Base-by-base conservation (phyloP, 192 early-diverging fungal species). In the Podila clonocystis region DNA sequence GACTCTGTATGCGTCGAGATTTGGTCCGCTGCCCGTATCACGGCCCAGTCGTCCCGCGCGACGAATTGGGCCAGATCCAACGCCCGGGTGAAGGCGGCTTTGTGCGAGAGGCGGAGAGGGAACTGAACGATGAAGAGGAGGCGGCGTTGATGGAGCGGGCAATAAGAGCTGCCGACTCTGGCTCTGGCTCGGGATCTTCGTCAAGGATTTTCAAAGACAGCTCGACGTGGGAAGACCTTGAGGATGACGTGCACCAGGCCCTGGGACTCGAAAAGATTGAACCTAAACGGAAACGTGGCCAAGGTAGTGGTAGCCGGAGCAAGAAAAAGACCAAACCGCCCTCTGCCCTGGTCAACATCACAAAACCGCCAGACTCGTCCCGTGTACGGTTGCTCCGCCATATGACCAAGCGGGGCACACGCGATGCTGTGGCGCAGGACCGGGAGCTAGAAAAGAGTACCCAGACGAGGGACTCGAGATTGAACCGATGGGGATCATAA, bases 21-120 rank as follows among this genome's bases (percentile, higher is more conserved):
- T 71, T 93, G 41, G 84, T 89, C 3, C 88, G 86, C 28, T 93
- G 92, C 66, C 92, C 92, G 9, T 90, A 89, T 50, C 92, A 93
- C 71, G 92, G 92, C 0, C 67, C 52, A 17, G 82, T 91, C 20
- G 73, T 92, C 24, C 87, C 90, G 1, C 87, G 92, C 3, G 89
- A 93, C 62, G 88, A 91, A 60, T 57, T 82, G 12, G 87, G 87
- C 12, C 74, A 82, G 62, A 75, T 77, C 19, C 63, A 85, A 12
- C 38, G 67, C 30, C 72, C 63, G 19, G 68, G 67, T 0, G 70
- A 68, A 26, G 71, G 68, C 9, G 68, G 71, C 17, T 62, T 58
- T 63, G 50, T 74, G 4, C 70, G 28, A 19, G 48, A 52, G 0
- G 79, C 59, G 2, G 67, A 74, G 1, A 58, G 62, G 22, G 48